Evolutionary conservation across 805 yeast species (phyloP).

Genomic region (Sugiyamaella americana): DNA sequence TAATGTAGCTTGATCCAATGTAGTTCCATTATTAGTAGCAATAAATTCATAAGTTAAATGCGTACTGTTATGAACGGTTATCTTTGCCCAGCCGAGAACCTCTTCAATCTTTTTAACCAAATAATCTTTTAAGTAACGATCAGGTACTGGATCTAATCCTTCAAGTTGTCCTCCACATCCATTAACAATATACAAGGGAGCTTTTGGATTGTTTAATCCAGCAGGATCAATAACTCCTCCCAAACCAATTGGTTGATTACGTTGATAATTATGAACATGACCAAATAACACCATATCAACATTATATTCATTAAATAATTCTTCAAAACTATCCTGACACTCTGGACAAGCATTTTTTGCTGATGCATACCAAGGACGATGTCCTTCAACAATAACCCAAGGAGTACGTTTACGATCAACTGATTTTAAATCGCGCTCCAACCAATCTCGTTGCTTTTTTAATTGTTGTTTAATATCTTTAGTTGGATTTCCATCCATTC

Average conservation of each 20-base stretch:
- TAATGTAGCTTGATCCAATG: slow-evolving; percentile 27
- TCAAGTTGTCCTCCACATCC: slow-evolving; percentile 31
- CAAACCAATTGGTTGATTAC: slow-evolving; percentile 20
- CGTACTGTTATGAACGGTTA: slow-evolving; percentile 30
- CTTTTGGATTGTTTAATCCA: slow-evolving; percentile 26
- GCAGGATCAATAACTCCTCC: slow-evolving; percentile 26
- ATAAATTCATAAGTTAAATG: slow-evolving; percentile 30
- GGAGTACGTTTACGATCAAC: slow-evolving; percentile 30
- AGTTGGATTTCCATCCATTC: slow-evolving; percentile 16
- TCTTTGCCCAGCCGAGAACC: slow-evolving; percentile 27
- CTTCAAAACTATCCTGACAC: slow-evolving; percentile 25
- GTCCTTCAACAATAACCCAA: slow-evolving; percentile 26
- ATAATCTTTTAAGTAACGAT: slow-evolving; percentile 8
- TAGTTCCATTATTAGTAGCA: slow-evolving; percentile 24
- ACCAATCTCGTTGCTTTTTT: slow-evolving; percentile 28
- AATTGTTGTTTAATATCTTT: slow-evolving; percentile 21
- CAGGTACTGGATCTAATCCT: slow-evolving; percentile 22
- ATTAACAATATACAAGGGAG: slow-evolving; percentile 30
- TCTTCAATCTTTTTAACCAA: slow-evolving; percentile 8
- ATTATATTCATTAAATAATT: slow-evolving; percentile 16
- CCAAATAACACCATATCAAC: slow-evolving; percentile 26
- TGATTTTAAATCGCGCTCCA: slow-evolving; percentile 24
- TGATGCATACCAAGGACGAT: slow-evolving; percentile 32
- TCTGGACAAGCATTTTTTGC: slow-evolving; percentile 16
- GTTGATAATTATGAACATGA: slow-evolving; percentile 26